These are phyloP conservation scores for Aphanocladium album DNA, from an alignment of 2,329 filamentous ascomycete genomes.

Conservation along the genomic window DNA sequence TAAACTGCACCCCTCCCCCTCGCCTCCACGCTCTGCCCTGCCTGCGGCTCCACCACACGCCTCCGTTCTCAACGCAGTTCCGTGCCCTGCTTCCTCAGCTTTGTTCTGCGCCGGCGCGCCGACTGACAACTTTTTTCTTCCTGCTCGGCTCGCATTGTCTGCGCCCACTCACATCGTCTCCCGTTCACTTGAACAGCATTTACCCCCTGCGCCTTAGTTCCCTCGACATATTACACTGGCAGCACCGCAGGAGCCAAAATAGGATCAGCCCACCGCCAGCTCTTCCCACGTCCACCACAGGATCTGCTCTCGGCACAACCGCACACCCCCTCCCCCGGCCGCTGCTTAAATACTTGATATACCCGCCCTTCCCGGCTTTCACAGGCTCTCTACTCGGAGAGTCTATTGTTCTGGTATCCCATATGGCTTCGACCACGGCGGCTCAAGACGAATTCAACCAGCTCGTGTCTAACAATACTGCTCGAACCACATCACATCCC, in stretches of 20 bases:
- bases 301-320: slow-evolving; percentile 1
- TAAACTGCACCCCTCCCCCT: background rate
- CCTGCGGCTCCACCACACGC: slow-evolving; percentile 1
- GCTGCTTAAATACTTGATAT: slow-evolving; percentile 5
- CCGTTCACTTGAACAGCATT: background rate
- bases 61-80: slow-evolving; percentile 11
- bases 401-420: background rate
- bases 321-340: background rate
- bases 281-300: background rate
- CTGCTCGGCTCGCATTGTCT: background rate
- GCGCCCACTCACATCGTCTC: background rate
- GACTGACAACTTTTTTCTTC: background rate
- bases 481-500: slow-evolving; percentile 43
- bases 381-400: slow-evolving; percentile 8
- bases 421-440: slow-evolving; percentile 48
- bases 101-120: slow-evolving; percentile 13
- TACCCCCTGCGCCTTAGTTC: background rate
- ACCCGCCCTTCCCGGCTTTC: slow-evolving; percentile 9
- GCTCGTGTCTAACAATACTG: slow-evolving; percentile 54
- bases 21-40: background rate
- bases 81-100: slow-evolving; percentile 14
- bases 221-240: background rate
- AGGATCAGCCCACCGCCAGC: slow-evolving; percentile 1
- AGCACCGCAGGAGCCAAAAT: background rate
- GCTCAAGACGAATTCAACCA: slow-evolving; percentile 64